A percentile compares a stretch with the other conserved stretches of the same genome.
phyloP scores from a whole-genome alignment of 1,284 basidiomycete genomes.

The Taiwanofungus camphoratus region DNA sequence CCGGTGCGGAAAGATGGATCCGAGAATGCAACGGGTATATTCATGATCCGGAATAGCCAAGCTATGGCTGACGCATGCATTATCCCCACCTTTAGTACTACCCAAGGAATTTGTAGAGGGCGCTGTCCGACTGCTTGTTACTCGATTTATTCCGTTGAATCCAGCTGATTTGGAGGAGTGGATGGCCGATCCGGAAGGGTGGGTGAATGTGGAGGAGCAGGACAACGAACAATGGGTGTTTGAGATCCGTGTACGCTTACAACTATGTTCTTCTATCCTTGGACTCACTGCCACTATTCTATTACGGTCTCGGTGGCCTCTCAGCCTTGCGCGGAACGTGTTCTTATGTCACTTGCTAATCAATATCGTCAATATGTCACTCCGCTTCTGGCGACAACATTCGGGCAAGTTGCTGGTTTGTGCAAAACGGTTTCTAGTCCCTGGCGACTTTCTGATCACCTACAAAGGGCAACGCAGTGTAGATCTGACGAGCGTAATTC shows the following conservation, averaged over 20 bases:
- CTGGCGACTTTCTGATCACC: not conserved
- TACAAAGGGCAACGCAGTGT: conserved; percentile 43
- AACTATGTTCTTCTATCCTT: conserved; percentile 1
- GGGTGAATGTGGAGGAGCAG: conserved; percentile 80
- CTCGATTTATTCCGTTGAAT: conserved; percentile 78
- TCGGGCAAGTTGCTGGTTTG: conserved; percentile 51
- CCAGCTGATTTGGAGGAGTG: conserved; percentile 73
- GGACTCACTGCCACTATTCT: not conserved
- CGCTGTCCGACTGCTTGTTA: conserved; percentile 74
- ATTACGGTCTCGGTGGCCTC: conserved; percentile 6
- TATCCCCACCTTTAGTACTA: conserved; percentile 44
- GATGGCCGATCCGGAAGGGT: conserved; percentile 85
- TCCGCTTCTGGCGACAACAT: conserved; percentile 60
- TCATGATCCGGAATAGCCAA: not conserved
- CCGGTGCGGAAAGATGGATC: conserved; percentile 54
- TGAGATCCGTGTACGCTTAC: conserved; percentile 67
- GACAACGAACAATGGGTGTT: conserved; percentile 88
- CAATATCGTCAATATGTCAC: conserved; percentile 73
- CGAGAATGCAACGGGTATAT: conserved; percentile 52
- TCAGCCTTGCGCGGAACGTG: conserved; percentile 84
- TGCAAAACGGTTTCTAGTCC: no score
- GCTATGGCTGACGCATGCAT: not conserved
- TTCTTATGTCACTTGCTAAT: conserved; percentile 73
- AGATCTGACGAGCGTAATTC: conserved; percentile 61
- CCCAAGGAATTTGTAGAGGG: conserved; percentile 72